Base-by-base conservation (phyloP, 2,329 filamentous ascomycete genomes). In the Aspergillus novofumigatus region DNA sequence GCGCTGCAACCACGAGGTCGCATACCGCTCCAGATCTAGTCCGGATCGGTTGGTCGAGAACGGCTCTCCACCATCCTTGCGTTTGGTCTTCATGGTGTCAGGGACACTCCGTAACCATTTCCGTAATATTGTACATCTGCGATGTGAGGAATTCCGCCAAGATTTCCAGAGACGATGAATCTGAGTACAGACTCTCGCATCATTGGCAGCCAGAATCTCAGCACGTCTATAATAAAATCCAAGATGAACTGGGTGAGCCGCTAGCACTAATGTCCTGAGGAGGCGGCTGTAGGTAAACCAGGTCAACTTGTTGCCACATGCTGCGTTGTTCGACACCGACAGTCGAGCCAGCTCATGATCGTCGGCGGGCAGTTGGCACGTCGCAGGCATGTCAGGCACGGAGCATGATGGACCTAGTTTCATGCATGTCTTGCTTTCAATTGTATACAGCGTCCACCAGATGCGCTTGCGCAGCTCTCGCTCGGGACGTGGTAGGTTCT, bases 1-100 rank as follows among this genome's bases (percentile, higher is more conserved):
- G 3, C 73, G 72, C 53, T 77, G 76, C 3, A 78, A n/a, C 75
- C 76, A 79, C 2, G 67, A 54, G 1, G 76, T 75, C 0, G 72
- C 68, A 38, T 73, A 74, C 32, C 59, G 62, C 52, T 78, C 73
- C 14, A 77, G 59, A 8, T 68, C 59, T 1, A 78, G 61, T 1
- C 58, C 45, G 1, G 75, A 72, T 6, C 65, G 61, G 48, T 79
- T 75, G 0, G 71, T 74, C 1, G 77, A 78, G 52, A 78, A 71
- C 0, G 75, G 66, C 1, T 53, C 56, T 0, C 72, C 69, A 5
- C 64, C 64, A 11, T 70, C 63, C 38, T 71, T 63, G 11, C 77
- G 71, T 17, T 65, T 66, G 5, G 67, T 74, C 50, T 76, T 77
- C 32, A 81, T 64, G 3, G 62, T 65, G 0, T 66, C 58, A 0